Base-by-base conservation (phyloP, 768 basidiomycete genomes). In the Daedaleopsis nitida region DNA sequence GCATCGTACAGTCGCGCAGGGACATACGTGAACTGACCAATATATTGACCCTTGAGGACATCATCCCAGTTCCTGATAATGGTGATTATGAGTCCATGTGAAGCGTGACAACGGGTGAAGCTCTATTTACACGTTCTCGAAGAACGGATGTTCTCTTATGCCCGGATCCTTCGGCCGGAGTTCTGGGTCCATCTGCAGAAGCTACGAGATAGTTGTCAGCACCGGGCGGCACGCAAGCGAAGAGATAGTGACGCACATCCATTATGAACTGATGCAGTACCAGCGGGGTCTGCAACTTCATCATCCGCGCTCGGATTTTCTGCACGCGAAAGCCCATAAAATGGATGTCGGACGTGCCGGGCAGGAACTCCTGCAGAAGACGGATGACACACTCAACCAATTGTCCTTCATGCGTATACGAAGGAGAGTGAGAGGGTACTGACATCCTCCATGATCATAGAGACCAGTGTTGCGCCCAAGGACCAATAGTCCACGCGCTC, bases 401-500 rank as follows among this genome's bases (percentile, higher is more conserved):
- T 6, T 14, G 16, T 11, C 16, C 8, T 9, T 39, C 39, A 1
- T 38, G n/a, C 5, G 16, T 13, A 6, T 24, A 11, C 21, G 42
- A 21, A 45, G 14, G 21, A 9, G 13, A n/a, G 13, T 9, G 21
- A 10, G 9, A 2, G 23, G 7, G 19, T 5, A 59, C 62, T 32
- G 43, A 69, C 68, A 39, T 64, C 48, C 10, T 67, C 68, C 27
- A 57, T 65, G 21, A 77, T 57, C 17, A 83, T 69, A 58, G 80
- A 78, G 65, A 77, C 77, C 62, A 78, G 73, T 48, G 77, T 72
- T 10, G 78, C 77, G n/a, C 80, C 81, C 17, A 83, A 65, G 17
- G 79, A 77, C 80, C 80, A 83, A 70, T 77, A 80, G 64, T 83
- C 81, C 19, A 80, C 76, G 17, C 77, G 76, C 38, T 75, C 75